phyloP scores from a whole-genome alignment of 2,329 filamentous ascomycete genomes.

The Ophiosphaerella herpotricha region DNA sequence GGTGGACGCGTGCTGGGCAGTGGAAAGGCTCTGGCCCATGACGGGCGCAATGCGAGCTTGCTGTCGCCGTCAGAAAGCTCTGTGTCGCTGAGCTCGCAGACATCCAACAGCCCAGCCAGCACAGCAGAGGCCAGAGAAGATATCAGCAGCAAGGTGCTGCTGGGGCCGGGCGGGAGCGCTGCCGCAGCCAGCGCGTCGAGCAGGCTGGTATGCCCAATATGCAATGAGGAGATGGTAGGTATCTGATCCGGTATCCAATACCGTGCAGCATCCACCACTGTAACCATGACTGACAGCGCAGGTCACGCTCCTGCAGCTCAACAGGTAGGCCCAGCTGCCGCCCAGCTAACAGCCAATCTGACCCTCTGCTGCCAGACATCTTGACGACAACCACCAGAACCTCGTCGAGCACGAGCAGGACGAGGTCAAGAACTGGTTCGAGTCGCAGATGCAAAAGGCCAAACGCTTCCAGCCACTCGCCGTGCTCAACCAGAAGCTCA shows the following conservation, averaged over 20 bases:
- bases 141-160: constrained; percentile 77
- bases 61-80: constrained; percentile 73
- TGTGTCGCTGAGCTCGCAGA: constrained; percentile 75
- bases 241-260: no score
- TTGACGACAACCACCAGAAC: constrained; percentile 90
- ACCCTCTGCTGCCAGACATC: constrained; percentile 57
- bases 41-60: constrained; percentile 53
- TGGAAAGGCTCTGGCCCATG: constrained; percentile 59
- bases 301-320: constrained; percentile 91
- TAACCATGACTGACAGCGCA: constrained; percentile 47
- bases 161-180: constrained; percentile 63
- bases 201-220: constrained; percentile 92
- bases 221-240: constrained; percentile 91
- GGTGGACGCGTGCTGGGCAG: constrained; percentile 90
- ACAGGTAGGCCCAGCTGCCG: constrained; percentile 49
- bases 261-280: no score
- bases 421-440: constrained; percentile 96
- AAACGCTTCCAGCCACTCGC: constrained; percentile 92
- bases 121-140: constrained; percentile 72
- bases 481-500: constrained; percentile 89
- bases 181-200: constrained; percentile 62
- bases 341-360: constrained; percentile 9
- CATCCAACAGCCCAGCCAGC: constrained; percentile 71
- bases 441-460: constrained; percentile 89
- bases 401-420: constrained; percentile 87